Evolutionary conservation across 305 asterid species (phyloP).

Genomic region (Fraxinus baroniana): DNA sequence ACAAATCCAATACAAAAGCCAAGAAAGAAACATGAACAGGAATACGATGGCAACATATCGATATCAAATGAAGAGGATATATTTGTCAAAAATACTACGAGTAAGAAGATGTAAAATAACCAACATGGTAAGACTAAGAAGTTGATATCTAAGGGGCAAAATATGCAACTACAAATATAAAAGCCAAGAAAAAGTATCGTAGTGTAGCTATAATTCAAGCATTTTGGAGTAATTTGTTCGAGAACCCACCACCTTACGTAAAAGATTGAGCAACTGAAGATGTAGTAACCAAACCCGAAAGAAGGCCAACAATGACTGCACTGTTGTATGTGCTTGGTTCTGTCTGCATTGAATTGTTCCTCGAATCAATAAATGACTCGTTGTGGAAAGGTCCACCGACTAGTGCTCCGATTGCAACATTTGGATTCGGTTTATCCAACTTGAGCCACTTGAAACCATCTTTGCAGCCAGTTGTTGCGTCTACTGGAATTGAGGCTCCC

Average conservation of each 20-base stretch:
- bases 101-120: neutral
- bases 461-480: constrained; percentile 65
- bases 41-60: neutral
- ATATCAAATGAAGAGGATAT: neutral
- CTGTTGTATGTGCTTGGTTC: constrained; percentile 92
- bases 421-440: constrained; percentile 71
- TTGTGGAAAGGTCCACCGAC: constrained; percentile 92
- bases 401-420: constrained; percentile 81
- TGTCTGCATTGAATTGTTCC: constrained; percentile 88
- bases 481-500: constrained; percentile 83
- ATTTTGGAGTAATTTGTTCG: neutral
- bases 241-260: constrained; percentile 22
- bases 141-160: neutral
- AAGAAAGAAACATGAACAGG: neutral
- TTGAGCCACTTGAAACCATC: constrained; percentile 88
- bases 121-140: neutral
- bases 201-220: neutral
- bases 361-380: constrained; percentile 70
- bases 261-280: constrained; percentile 82
- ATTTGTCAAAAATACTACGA: neutral
- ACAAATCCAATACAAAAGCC: neutral
- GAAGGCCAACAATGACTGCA: constrained; percentile 79
- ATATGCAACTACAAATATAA: neutral
- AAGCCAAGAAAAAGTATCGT: neutral
- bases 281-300: constrained; percentile 81